Conservation (phyloP, 164 flowering plant species). For the Vitis rupestris region DNA sequence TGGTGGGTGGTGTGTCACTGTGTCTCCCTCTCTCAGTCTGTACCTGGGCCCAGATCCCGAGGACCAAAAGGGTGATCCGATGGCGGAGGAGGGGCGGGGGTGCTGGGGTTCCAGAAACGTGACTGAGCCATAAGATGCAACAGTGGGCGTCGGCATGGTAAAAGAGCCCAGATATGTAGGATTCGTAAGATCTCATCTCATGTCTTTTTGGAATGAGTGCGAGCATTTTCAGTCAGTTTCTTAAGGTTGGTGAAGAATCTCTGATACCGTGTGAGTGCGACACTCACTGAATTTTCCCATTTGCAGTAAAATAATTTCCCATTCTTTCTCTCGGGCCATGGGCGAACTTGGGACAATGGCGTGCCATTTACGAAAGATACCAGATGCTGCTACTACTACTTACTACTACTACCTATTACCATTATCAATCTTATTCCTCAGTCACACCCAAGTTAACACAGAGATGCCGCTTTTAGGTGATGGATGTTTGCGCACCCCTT, state of each 20-base stretch:
- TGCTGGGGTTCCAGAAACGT: too few relatives aligned
- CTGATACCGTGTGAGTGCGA: constrained; percentile 15
- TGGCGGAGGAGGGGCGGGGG: too few relatives aligned
- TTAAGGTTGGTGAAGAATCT: constrained; percentile 14
- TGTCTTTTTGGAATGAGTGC: constrained; percentile 4
- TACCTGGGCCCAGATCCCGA: too few relatives aligned
- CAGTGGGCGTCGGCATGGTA: too few relatives aligned
- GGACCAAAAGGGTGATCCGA: too few relatives aligned
- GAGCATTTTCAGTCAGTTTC: constrained; percentile 4
- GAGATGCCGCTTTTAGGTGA: not conserved
- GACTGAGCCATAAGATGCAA: too few relatives aligned
- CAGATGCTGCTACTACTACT: too few relatives aligned
- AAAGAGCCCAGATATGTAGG: not conserved
- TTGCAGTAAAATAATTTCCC: not conserved
- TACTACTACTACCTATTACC: not conserved
- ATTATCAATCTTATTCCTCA: not conserved
- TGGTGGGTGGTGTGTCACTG: too few relatives aligned
- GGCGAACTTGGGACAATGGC: not conserved
- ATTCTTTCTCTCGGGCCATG: not conserved
- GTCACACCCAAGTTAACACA: too few relatives aligned
- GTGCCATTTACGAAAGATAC: constrained; percentile 4
- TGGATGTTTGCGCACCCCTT: not conserved
- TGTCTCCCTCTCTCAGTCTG: too few relatives aligned
- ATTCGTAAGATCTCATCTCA: constrained; percentile 13
- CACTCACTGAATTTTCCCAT: not conserved